Evolutionary conservation across 805 yeast species (phyloP).

Genomic region (Dipodascus geniculatus): DNA sequence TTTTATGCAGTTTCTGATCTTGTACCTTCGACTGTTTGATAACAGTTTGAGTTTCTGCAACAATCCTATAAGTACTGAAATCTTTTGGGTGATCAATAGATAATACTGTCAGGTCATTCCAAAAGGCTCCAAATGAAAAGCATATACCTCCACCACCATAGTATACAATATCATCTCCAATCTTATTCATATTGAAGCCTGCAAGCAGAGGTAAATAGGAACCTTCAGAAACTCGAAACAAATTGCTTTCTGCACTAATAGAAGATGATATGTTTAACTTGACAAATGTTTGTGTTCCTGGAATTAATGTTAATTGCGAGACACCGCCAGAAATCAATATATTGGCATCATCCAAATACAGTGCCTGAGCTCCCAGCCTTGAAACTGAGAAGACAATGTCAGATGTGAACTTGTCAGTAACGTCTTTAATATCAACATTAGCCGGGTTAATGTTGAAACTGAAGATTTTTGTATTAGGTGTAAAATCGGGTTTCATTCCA

Average conservation of each 20-base stretch:
- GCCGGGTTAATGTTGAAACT: slow-evolving; percentile 6
- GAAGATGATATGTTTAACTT: slow-evolving; percentile 10
- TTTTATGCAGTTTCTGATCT: background rate
- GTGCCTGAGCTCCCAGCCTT: slow-evolving; percentile 36
- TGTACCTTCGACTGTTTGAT: background rate
- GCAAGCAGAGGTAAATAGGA: slow-evolving; percentile 34
- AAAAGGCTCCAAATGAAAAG: slow-evolving; percentile 61
- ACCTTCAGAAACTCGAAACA: slow-evolving; percentile 5
- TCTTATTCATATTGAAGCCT: slow-evolving; percentile 37
- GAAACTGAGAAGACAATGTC: slow-evolving; percentile 2
- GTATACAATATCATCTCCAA: slow-evolving; percentile 15
- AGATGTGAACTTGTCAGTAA: slow-evolving; percentile 16
- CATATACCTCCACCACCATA: slow-evolving; percentile 75
- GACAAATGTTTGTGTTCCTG: slow-evolving; percentile 28
- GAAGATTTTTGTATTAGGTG: slow-evolving; percentile 12
- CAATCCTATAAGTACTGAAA: background rate
- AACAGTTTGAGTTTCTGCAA: background rate
- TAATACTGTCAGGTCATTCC: slow-evolving; percentile 26
- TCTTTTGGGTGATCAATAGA: background rate
- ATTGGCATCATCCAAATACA: slow-evolving; percentile 22
- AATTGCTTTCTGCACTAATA: background rate
- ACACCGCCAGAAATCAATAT: slow-evolving; percentile 50
- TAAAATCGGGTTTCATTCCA: slow-evolving; percentile 10
- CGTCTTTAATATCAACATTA: slow-evolving; percentile 26
- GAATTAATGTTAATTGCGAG: slow-evolving; percentile 28